Conservation (phyloP, 148 eudicot species). For the Spergularia marina region DNA sequence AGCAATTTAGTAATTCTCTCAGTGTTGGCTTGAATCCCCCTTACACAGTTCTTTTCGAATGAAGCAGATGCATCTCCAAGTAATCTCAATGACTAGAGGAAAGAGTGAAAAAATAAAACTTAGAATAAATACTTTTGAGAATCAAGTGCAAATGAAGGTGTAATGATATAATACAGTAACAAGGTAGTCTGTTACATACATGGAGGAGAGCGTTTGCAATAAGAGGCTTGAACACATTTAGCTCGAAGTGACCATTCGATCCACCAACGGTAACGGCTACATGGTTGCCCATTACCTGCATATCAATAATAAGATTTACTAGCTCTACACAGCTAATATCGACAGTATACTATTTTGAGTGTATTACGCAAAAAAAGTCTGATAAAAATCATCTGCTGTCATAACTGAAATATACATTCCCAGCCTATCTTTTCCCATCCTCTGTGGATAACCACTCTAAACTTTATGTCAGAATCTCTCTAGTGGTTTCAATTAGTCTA, state of each 20-base stretch:
- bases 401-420: neutral
- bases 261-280: constrained; percentile 94
- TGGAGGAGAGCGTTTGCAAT: constrained; percentile 85
- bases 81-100: constrained; percentile 69
- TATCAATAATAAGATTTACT: constrained; percentile 6
- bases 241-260: constrained; percentile 97
- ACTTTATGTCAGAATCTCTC: neutral
- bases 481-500: too few relatives aligned
- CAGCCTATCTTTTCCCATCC: neutral
- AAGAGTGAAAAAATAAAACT: neutral
- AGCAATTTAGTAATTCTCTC: constrained; percentile 78
- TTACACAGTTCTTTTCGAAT: constrained; percentile 92
- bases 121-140: neutral
- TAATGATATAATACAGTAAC: neutral
- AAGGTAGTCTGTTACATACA: constrained; percentile 38
- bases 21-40: constrained; percentile 89
- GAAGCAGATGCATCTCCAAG: constrained; percentile 93
- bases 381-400: neutral
- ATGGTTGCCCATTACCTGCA: constrained; percentile 95
- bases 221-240: constrained; percentile 94
- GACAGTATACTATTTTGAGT: neutral
- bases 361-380: neutral
- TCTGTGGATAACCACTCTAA: neutral
- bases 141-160: neutral
- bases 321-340: neutral